Conservation (phyloP, 257 asterid species). For the Cordia subcordata region DNA sequence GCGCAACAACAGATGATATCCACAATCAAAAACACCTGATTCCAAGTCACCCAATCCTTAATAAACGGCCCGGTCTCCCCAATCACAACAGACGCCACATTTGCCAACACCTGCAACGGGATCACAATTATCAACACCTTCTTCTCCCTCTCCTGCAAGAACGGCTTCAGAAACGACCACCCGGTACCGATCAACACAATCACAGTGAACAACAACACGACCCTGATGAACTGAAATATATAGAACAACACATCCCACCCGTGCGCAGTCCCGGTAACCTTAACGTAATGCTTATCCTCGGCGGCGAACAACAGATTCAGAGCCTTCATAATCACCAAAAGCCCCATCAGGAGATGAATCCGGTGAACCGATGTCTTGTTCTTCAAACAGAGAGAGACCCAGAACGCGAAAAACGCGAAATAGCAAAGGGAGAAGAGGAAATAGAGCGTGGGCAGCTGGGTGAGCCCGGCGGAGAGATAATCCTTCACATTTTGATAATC, state of each 20-base stretch:
- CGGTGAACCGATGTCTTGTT: constrained; percentile 72
- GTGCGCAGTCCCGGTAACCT: constrained; percentile 92
- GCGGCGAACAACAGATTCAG: constrained; percentile 84
- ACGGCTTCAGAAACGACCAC: constrained; percentile 90
- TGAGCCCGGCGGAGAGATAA: constrained; percentile 76
- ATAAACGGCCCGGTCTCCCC: constrained; percentile 98
- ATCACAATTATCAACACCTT: constrained; percentile 96
- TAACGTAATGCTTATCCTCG: constrained; percentile 92
- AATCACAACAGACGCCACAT: constrained; percentile 79
- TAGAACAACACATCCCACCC: constrained; percentile 98
- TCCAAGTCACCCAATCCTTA: constrained; percentile 94
- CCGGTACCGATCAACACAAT: constrained; percentile 86
- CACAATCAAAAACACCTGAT: constrained; percentile 82
- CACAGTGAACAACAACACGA: constrained; percentile 76
- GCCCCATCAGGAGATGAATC: constrained; percentile 78
- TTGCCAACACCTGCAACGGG: constrained; percentile 91
- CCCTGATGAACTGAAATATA: constrained; percentile 85
- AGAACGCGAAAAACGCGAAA: constrained; percentile 53
- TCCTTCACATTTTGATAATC: constrained; percentile 67
- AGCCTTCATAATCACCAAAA: constrained; percentile 74
- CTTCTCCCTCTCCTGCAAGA: constrained; percentile 90
- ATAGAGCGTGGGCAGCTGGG: constrained; percentile 75
- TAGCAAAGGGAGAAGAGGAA: constrained; percentile 55
- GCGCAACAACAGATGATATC: constrained; percentile 93
- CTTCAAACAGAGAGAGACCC: constrained; percentile 49